Percentiles rank a stretch among this genome's conserved stretches.
These are phyloP conservation scores for Aspergillus carlsbadensis DNA, from an alignment of 495 filamentous ascomycete genomes.

Conservation along the genomic window DNA sequence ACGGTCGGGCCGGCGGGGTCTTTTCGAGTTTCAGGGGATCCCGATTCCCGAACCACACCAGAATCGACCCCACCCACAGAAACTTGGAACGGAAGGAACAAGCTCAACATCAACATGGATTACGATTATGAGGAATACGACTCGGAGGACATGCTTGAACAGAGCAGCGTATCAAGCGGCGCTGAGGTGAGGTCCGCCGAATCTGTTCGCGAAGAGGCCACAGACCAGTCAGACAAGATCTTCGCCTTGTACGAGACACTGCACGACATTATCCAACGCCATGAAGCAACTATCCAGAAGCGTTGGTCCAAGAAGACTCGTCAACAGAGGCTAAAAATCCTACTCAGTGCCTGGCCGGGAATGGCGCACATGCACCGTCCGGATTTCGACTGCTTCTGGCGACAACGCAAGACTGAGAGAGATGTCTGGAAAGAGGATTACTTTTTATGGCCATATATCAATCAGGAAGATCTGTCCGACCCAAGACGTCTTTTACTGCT, in stretches of 20 bases:
- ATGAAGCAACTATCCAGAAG: conserved; percentile 45
- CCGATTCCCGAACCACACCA: no score
- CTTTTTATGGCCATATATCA: conserved; percentile 56
- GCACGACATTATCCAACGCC: conserved; percentile 23
- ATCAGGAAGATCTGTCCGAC: conserved; percentile 53
- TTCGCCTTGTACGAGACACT: conserved; percentile 2
- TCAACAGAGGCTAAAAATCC: conserved; percentile 36
- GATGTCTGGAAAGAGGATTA: conserved; percentile 23
- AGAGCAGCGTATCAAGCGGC: no score
- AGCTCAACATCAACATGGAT: no score
- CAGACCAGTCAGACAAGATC: neutral
- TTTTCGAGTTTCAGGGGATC: no score
- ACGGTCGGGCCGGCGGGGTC: no score
- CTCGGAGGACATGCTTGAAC: no score
- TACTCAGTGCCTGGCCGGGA: conserved; percentile 45
- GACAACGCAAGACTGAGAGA: conserved; percentile 20
- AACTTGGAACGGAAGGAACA: no score
- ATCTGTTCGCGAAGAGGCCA: conserved; percentile 5
- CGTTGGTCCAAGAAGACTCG: conserved; percentile 52
- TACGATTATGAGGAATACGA: no score
- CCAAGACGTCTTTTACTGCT: conserved; percentile 22
- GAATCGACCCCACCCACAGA: no score
- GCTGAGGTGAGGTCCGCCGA: no score
- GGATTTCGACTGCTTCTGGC: conserved; percentile 45
- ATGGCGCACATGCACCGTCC: conserved; percentile 51